Evolutionary conservation across 345 rosid species (phyloP).

Genomic region (Streptanthus diversifolius): DNA sequence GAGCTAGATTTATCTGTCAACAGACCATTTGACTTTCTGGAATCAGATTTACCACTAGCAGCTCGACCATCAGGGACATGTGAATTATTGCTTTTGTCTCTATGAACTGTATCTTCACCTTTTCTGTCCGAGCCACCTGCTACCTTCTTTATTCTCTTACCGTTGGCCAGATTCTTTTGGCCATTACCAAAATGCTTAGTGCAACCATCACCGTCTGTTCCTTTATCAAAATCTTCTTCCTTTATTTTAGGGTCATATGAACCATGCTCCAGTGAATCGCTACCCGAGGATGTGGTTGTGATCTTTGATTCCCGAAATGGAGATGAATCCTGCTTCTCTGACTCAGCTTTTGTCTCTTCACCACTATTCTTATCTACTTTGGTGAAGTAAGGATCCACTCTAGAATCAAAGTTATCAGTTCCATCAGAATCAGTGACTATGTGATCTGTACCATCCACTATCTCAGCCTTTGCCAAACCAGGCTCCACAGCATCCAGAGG

Average conservation of each 20-base stretch:
- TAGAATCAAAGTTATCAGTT: constrained; percentile 37
- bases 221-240: constrained; percentile 42
- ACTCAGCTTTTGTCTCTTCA: constrained; percentile 46
- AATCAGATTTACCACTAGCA: constrained; percentile 28
- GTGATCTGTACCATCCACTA: constrained; percentile 29
- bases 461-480: constrained; percentile 42
- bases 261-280: constrained; percentile 33
- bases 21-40: constrained; percentile 39
- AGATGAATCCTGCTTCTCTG: constrained; percentile 38
- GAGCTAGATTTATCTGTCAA: constrained; percentile 34
- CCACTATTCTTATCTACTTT: constrained; percentile 37
- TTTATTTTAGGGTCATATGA: constrained; percentile 31
- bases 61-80: constrained; percentile 29
- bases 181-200: constrained; percentile 38
- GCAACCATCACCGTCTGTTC: constrained; percentile 27
- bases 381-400: constrained; percentile 36
- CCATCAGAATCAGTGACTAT: constrained; percentile 38
- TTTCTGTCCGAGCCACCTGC: constrained; percentile 31
- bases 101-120: constrained; percentile 36
- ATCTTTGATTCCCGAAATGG: constrained; percentile 40
- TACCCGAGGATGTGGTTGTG: constrained; percentile 36
- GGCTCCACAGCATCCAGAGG: constrained; percentile 45
- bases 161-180: constrained; percentile 37
- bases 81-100: constrained; percentile 31
- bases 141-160: constrained; percentile 41